Percentiles rank a stretch among this genome's conserved stretches.
phyloP scores from a whole-genome alignment of 2,329 filamentous ascomycete genomes.

The Thelonectria blattea region DNA sequence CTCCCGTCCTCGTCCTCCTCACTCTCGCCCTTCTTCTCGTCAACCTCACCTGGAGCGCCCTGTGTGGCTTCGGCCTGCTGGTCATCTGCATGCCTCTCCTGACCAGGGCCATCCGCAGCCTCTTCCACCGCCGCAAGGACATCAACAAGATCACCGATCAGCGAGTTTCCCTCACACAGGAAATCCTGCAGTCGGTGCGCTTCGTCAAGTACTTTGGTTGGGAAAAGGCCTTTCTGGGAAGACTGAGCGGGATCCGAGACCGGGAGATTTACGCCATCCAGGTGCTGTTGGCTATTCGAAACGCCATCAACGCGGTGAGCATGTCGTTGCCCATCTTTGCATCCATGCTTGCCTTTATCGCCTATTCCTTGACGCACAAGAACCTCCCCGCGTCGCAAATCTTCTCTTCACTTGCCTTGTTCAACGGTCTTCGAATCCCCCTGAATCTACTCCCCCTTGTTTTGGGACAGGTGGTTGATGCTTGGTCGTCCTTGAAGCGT shows the following conservation, averaged over 20 bases:
- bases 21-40: slow-evolving; percentile 81
- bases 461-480: slow-evolving; percentile 88
- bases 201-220: slow-evolving; percentile 98
- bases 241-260: slow-evolving; percentile 74
- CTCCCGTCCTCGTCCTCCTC: slow-evolving; percentile 78
- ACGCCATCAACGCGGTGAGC: slow-evolving; percentile 82
- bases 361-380: slow-evolving; percentile 71
- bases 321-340: slow-evolving; percentile 91
- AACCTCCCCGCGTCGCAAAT: slow-evolving; percentile 75
- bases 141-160: slow-evolving; percentile 97
- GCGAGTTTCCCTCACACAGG: slow-evolving; percentile 87
- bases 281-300: slow-evolving; percentile 79
- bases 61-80: slow-evolving; percentile 85
- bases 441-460: slow-evolving; percentile 88
- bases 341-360: slow-evolving; percentile 94
- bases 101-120: slow-evolving; percentile 74
- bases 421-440: slow-evolving; percentile 89
- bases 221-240: slow-evolving; percentile 84
- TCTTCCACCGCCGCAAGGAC: slow-evolving; percentile 75
- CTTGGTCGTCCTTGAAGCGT: slow-evolving; percentile 81
- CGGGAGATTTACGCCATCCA: slow-evolving; percentile 87
- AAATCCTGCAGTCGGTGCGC: slow-evolving; percentile 87
- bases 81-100: slow-evolving; percentile 79
- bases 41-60: slow-evolving; percentile 88
- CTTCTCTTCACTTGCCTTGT: slow-evolving; percentile 92